Conservation (phyloP, 2,329 filamentous ascomycete genomes). For the Colletotrichum sp. region DNA sequence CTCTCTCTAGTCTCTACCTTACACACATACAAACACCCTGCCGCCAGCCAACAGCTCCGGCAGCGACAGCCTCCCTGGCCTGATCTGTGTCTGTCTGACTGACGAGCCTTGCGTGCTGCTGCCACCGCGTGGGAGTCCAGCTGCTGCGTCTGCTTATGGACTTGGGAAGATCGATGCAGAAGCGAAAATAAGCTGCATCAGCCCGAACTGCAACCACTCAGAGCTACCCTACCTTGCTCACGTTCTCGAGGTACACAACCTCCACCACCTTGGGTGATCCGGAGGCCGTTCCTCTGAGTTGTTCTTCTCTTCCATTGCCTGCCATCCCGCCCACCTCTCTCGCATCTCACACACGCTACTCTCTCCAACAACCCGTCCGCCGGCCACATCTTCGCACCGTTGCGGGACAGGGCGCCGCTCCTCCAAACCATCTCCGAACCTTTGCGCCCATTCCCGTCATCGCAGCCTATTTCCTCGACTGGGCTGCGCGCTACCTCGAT, state of each 20-base stretch:
- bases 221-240: slow-evolving; percentile 1
- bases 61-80: not conserved
- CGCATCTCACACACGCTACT: not conserved
- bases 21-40: not conserved
- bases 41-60: not conserved
- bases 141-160: slow-evolving; percentile 4
- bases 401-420: not conserved
- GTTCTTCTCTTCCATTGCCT: not conserved
- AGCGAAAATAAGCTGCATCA: slow-evolving; percentile 22
- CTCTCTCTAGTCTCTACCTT: not conserved
- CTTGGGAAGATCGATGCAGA: slow-evolving; percentile 12
- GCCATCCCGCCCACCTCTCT: not conserved
- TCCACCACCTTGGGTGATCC: not conserved
- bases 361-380: not conserved
- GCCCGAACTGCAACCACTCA: slow-evolving; percentile 13
- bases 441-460: slow-evolving; percentile 3
- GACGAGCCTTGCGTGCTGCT: not conserved
- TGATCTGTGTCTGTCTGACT: not conserved
- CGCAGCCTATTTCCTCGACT: not conserved
- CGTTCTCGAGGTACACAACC: slow-evolving; percentile 1
- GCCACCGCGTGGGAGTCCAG: not conserved
- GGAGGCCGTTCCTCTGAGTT: not conserved
- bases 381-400: not conserved
- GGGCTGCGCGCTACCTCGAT: not conserved
- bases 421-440: not conserved